phyloP scores from a whole-genome alignment of 805 yeast species.

The Yamadazyma laniorum region DNA sequence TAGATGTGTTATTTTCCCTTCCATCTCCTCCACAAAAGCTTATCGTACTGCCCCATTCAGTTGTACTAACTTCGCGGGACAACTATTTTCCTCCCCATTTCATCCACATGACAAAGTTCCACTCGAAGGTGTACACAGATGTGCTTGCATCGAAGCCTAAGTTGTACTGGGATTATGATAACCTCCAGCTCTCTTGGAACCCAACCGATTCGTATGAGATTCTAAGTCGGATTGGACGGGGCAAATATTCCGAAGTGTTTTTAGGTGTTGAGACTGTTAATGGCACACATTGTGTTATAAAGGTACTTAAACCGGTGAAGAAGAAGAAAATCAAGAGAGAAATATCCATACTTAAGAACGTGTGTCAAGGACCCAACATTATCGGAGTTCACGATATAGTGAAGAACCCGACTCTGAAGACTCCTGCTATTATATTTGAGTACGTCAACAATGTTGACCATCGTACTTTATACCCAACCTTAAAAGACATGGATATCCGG shows the following conservation, averaged over 20 bases:
- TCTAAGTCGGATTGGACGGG: slow-evolving; percentile 81
- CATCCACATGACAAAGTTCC: slow-evolving; percentile 5
- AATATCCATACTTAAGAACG: slow-evolving; percentile 79
- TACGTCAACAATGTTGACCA: slow-evolving; percentile 81
- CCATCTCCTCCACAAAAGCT: no score
- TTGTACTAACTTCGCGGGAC: no score
- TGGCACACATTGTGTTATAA: slow-evolving; percentile 69
- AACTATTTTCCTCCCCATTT: not conserved
- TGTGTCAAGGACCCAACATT: slow-evolving; percentile 82
- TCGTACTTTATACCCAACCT: slow-evolving; percentile 74
- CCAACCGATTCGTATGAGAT: slow-evolving; percentile 63
- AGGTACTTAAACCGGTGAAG: slow-evolving; percentile 89
- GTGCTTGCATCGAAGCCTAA: slow-evolving; percentile 66
- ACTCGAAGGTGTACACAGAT: slow-evolving; percentile 65
- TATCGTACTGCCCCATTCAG: no score
- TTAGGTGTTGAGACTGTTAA: slow-evolving; percentile 72
- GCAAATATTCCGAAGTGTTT: slow-evolving; percentile 94
- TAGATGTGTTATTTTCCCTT: no score
- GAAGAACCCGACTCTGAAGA: slow-evolving; percentile 72
- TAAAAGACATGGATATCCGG: slow-evolving; percentile 72
- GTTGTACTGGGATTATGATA: slow-evolving; percentile 86
- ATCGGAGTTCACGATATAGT: slow-evolving; percentile 77
- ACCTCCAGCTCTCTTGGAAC: slow-evolving; percentile 45
- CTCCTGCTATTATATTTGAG: slow-evolving; percentile 87
- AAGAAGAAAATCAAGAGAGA: slow-evolving; percentile 89